Base-by-base conservation (phyloP, 2,329 filamentous ascomycete genomes). In the Fusarium concolor region DNA sequence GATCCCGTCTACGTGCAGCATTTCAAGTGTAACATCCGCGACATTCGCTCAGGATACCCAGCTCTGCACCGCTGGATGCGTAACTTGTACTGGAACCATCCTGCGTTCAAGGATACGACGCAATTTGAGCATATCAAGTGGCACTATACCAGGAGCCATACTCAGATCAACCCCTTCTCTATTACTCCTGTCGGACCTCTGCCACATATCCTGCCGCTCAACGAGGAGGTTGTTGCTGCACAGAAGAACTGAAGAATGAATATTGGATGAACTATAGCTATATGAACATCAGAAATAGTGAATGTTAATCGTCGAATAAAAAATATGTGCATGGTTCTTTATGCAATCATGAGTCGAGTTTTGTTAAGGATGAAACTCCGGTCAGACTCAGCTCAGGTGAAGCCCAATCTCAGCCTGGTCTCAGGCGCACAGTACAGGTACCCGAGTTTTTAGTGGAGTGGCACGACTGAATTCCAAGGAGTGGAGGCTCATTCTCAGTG, bases 51-150 rank as follows among this genome's bases (percentile, higher is more conserved):
- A 10, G 93, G 93, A 3, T 97, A 96, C 77, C 94, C 94, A 28
- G 83, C 85, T 50, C 81, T 97, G 60, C 92, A 97, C 82, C 83
- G 81, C 62, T 97, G 94, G 94, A 79, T 97, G 81, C 86, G 92
- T 56, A 86, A 90, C 75, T 81, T 97, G 72, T 97, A 97, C 82
- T 97, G 94, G 94, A 90, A 90, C 71, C 78, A 89, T 24, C 84
- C 89, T 0, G 93, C 93, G 4, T 97, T 97, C 81, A 83, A 83
- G 67, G 87, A 92, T 51, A 96, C 94, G 64, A 97, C 94, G 22
- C 87, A 97, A 79, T 97, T 97, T 78, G 88, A 96, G 78, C 96
- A 99, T 81, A 98, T 98, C 83, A 97, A 97, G 87, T 91, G 83
- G 78, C 88, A 90, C 77, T 88, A 87, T 77, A 88, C 87, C 62